Conservation (phyloP, 2,329 filamentous ascomycete species). For the Botrytis tulipae region DNA sequence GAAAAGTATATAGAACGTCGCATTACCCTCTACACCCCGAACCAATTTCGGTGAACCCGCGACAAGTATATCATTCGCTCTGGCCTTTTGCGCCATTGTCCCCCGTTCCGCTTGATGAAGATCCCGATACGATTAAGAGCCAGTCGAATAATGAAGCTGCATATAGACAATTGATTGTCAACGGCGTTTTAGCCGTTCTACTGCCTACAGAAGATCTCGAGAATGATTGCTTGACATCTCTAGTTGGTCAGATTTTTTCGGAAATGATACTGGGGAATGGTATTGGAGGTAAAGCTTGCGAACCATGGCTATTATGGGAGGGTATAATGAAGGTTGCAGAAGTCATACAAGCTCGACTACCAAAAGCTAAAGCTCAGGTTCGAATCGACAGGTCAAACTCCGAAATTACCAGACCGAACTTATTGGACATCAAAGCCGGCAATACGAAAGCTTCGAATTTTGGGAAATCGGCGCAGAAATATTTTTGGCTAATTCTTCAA, state of each 20-base stretch:
- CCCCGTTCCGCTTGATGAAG: slow-evolving; percentile 62
- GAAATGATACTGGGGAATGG: slow-evolving; percentile 86
- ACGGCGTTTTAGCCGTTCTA: slow-evolving; percentile 76
- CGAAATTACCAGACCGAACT: slow-evolving; percentile 28
- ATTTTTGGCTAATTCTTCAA: slow-evolving; percentile 53
- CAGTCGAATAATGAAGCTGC: slow-evolving; percentile 75
- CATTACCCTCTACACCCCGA: slow-evolving; percentile 56
- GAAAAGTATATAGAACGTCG: slow-evolving; percentile 69
- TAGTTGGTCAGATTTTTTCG: slow-evolving; percentile 84
- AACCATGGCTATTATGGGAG: slow-evolving; percentile 89
- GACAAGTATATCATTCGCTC: slow-evolving; percentile 77
- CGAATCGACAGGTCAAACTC: slow-evolving; percentile 38
- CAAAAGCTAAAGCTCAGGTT: slow-evolving; percentile 36
- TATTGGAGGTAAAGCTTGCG: slow-evolving; percentile 74
- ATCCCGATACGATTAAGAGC: slow-evolving; percentile 48
- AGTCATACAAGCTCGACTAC: slow-evolving; percentile 42
- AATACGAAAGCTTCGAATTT: slow-evolving; percentile 27
- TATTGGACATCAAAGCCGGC: slow-evolving; percentile 24
- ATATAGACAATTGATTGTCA: slow-evolving; percentile 86
- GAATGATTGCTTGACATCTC: slow-evolving; percentile 77
- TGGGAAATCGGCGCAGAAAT: slow-evolving; percentile 36
- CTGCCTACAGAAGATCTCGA: slow-evolving; percentile 90
- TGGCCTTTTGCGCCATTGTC: slow-evolving; percentile 78
- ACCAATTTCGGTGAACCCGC: slow-evolving; percentile 60
- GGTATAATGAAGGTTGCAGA: slow-evolving; percentile 69